These are phyloP conservation scores for Sporothrix inflata DNA, from an alignment of 2,329 filamentous ascomycete genomes.

Conservation along the genomic window DNA sequence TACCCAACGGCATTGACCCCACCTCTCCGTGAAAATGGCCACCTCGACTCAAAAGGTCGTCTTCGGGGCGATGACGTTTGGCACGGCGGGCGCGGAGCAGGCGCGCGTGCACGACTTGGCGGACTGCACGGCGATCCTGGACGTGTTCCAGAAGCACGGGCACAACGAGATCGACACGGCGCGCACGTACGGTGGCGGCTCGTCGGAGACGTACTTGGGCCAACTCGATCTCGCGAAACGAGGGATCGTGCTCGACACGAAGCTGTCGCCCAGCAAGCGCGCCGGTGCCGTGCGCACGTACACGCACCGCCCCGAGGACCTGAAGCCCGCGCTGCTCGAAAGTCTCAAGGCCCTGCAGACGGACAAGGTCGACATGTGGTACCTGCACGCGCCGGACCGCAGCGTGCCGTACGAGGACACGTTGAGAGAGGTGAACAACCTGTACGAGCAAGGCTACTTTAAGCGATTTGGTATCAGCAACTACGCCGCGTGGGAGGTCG, in stretches of 20 bases:
- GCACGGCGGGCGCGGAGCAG: conserved; percentile 37
- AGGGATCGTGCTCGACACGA: conserved; percentile 38
- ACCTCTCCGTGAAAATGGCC: neutral
- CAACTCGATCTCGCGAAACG: conserved; percentile 44
- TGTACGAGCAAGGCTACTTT: conserved; percentile 56
- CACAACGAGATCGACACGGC: conserved; percentile 74
- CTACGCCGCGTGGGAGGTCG: conserved; percentile 47
- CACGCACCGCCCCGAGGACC: conserved; percentile 34
- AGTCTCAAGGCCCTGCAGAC: conserved; percentile 36
- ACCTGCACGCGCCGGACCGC: conserved; percentile 59
- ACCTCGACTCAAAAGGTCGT: conserved; percentile 35
- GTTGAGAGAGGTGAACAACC: conserved; percentile 49
- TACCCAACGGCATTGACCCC: no score
- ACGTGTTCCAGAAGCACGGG: conserved; percentile 66
- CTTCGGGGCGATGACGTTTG: conserved; percentile 41
- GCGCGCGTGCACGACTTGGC: conserved; percentile 41
- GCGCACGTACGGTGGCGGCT: conserved; percentile 64
- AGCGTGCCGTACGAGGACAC: conserved; percentile 58
- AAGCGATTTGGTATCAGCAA: conserved; percentile 52
- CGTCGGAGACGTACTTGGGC: conserved; percentile 60
- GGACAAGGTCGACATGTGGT: conserved; percentile 37
- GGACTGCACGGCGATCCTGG: conserved; percentile 63
- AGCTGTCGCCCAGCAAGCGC: conserved; percentile 29
- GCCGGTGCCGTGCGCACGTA: conserved; percentile 27
- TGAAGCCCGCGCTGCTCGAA: conserved; percentile 33